phyloP scores from a whole-genome alignment of 305 asterid genomes.

The Solanum chacoense region DNA sequence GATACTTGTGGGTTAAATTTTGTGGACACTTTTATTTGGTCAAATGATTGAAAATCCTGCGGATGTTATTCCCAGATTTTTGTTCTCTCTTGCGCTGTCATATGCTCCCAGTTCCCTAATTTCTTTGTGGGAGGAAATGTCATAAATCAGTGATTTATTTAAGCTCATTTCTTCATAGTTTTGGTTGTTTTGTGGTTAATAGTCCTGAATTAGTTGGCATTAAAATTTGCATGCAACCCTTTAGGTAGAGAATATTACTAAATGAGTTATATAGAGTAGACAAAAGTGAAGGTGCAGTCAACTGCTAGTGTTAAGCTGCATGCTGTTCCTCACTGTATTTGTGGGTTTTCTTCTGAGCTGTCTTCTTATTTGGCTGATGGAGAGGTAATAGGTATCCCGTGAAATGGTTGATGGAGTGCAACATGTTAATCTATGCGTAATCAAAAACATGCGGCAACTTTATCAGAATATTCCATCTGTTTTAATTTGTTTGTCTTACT shows the following conservation, averaged over 20 bases:
- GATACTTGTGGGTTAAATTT: not conserved
- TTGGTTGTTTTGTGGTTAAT: not conserved
- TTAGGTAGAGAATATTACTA: not conserved
- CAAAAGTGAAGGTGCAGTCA: not conserved
- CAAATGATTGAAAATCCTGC: not conserved
- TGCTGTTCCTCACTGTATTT: not conserved
- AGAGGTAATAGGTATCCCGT: not conserved
- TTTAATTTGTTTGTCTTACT: not conserved
- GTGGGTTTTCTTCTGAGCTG: not conserved
- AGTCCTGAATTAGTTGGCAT: not conserved
- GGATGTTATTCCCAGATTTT: not conserved
- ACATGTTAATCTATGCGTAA: not conserved
- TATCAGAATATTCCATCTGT: fast-evolving
- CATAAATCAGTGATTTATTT: not conserved
- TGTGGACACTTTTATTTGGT: not conserved
- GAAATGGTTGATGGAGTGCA: not conserved
- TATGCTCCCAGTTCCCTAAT: not conserved
- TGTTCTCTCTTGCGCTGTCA: not conserved
- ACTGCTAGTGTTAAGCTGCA: not conserved
- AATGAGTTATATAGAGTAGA: not conserved
- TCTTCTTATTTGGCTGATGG: not conserved
- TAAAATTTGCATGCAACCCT: not conserved
- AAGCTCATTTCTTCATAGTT: not conserved
- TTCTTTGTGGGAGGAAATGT: not conserved
- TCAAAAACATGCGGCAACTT: not conserved